Conservation (phyloP, 306 rosid species). For the Citrullus colocynthis region DNA sequence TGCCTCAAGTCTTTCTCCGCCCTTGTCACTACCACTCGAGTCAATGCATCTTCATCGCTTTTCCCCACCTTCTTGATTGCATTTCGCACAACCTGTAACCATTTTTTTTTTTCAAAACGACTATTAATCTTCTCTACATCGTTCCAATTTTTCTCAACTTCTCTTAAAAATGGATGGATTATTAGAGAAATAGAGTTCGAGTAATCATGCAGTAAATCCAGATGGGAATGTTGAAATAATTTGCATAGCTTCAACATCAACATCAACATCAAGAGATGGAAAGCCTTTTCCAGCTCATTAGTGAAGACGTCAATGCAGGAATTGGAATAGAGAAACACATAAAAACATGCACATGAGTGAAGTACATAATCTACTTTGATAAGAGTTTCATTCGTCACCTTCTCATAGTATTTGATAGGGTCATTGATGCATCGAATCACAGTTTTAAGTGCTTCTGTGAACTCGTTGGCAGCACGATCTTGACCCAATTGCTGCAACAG, state of each 20-base stretch:
- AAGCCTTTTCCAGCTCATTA: background rate
- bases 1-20: constrained; percentile 68
- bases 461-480: constrained; percentile 22
- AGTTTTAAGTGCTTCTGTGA: constrained; percentile 41
- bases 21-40: constrained; percentile 60
- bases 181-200: background rate
- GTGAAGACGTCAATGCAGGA: background rate
- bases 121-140: background rate
- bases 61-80: constrained; percentile 40
- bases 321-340: background rate
- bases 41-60: constrained; percentile 60
- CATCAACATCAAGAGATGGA: background rate
- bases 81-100: constrained; percentile 25
- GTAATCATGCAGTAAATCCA: no score
- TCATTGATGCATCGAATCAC: constrained; percentile 43
- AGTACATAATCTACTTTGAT: background rate
- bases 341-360: background rate
- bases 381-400: constrained; percentile 29
- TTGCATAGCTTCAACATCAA: background rate
- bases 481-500: constrained; percentile 37
- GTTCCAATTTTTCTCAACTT: background rate
- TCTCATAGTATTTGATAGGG: constrained; percentile 57
- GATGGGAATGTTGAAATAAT: background rate
- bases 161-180: background rate
- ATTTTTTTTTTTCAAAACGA: background rate